phyloP scores from a whole-genome alignment of 2,329 filamentous ascomycete genomes.

The Emergomyces orientalis region DNA sequence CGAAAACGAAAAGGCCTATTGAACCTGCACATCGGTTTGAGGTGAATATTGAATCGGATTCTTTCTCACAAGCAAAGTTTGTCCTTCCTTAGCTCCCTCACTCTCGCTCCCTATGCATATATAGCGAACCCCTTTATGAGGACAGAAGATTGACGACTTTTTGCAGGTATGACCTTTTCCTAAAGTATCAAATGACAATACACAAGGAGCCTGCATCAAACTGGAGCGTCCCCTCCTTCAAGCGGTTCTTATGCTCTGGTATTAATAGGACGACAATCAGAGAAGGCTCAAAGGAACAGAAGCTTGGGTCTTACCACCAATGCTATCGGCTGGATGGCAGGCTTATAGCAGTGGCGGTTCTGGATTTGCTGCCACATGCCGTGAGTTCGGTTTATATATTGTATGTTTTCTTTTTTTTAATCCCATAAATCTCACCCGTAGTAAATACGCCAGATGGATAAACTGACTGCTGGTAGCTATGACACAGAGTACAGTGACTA shows the following conservation, averaged over 20 bases:
- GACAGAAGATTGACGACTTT: neutral
- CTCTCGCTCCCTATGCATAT: neutral
- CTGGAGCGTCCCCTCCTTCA: constrained; percentile 38
- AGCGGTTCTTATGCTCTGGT: constrained; percentile 41
- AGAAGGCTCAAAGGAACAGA: constrained; percentile 31
- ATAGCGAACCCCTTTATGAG: no score
- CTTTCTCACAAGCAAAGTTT: constrained; percentile 39
- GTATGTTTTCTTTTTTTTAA: constrained; percentile 23
- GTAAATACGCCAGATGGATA: neutral
- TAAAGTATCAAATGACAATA: constrained; percentile 39
- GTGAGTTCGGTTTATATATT: constrained; percentile 44
- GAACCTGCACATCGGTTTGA: constrained; percentile 43
- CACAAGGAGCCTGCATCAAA: constrained; percentile 38
- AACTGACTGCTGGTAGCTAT: constrained; percentile 35
- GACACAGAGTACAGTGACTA: constrained; percentile 52
- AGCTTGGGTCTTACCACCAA: constrained; percentile 42
- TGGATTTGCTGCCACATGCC: constrained; percentile 39
- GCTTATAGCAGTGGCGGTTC: constrained; percentile 40
- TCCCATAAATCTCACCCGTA: neutral
- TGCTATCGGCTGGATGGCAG: constrained; percentile 43
- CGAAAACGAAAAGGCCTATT: constrained; percentile 34
- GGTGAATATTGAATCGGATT: constrained; percentile 40
- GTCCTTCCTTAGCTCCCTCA: no score
- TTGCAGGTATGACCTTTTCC: constrained; percentile 36
- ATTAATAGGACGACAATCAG: constrained; percentile 33